Base-by-base conservation (phyloP, 441 rosid genomes). In the Kokia cookei region DNA sequence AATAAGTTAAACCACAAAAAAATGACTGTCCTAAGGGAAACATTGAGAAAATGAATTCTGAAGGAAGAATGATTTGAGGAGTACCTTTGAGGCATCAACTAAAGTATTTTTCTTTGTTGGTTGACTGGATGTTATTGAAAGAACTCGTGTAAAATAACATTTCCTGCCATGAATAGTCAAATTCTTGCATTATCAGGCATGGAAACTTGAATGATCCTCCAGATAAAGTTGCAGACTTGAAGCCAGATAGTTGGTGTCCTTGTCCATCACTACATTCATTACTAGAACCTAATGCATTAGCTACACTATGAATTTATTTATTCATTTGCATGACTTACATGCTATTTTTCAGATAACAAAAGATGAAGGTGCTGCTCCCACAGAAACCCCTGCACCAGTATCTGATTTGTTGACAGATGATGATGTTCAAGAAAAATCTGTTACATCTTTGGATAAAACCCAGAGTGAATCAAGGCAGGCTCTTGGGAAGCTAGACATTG, bases 291-390 rank as follows among this genome's bases (percentile, higher is more conserved):
- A 61, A 58, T 42, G 11, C 69, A 12, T 22, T 40, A 11, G 51
- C 69, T 12, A 65, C 51, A 65, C 15, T 42, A 61, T 61, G 13
- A 66, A 47, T 50, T 27, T 68, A 7, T 27, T 24, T 57, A 55
- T 71, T 6, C 9, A 50, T n/a, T 58, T 47, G 45, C 47, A 59
- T 17, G 1, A 71, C 69, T 9, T 42, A 42, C 45, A 9, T 42
- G 45, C 29, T 60, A 24, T 37, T 55, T 8, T n/a, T 37, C 51
- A 78, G 83, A 59, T 63, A 22, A 54, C 47, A 50, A 78, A 69
- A 42, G 64, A 63, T 24, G 42, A 73, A 35, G 50, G 11, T 48
- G 75, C 50, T 24, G 63, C 65, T 42, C 65, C 65, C 5, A 14
- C 43, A 32, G 45, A 65, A 60, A 32, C 5, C 43, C 65, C 65